Percentiles rank a stretch among this genome's conserved stretches.
These are phyloP conservation scores for Rhodotorula sphaerocarpa DNA, from an alignment of 768 basidiomycete species.

Conservation along the genomic window DNA sequence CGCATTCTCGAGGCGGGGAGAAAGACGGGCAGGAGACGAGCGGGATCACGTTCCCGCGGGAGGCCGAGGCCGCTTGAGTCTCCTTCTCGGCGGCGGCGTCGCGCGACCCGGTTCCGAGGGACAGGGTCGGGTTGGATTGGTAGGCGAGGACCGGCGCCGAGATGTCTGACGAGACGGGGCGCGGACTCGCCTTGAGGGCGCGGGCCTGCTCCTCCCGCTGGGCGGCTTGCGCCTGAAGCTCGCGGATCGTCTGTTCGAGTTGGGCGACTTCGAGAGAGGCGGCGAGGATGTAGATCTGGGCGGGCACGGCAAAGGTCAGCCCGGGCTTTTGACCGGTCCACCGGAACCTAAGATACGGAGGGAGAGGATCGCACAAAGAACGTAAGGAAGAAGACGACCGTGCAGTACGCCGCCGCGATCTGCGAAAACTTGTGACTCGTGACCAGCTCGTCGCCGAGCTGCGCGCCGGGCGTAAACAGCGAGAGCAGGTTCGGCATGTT, in stretches of 20 bases:
- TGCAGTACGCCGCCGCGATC: neutral
- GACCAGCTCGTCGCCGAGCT: neutral
- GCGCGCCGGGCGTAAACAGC: constrained; percentile 2
- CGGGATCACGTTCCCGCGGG: too few relatives aligned
- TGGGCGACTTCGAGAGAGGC: constrained; percentile 11
- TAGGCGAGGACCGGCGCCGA: too few relatives aligned
- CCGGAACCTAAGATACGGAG: neutral
- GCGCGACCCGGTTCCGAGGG: too few relatives aligned
- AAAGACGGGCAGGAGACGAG: too few relatives aligned
- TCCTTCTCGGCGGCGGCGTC: too few relatives aligned
- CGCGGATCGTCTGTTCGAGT: neutral
- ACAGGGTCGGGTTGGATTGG: too few relatives aligned
- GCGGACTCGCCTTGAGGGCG: too few relatives aligned
- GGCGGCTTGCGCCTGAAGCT: neutral
- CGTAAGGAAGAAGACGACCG: neutral
- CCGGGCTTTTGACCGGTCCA: too few relatives aligned
- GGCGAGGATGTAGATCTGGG: constrained; percentile 22
- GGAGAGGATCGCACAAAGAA: constrained; percentile 12
- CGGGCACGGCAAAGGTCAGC: neutral
- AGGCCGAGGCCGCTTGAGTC: too few relatives aligned
- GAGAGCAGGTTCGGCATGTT: neutral
- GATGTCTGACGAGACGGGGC: too few relatives aligned
- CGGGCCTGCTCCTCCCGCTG: too few relatives aligned
- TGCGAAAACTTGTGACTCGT: neutral
- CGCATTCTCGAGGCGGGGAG: neutral